A percentile compares a stretch with the other conserved stretches of the same genome.
phyloP scores from a whole-genome alignment of 108 stramenopile genomes.

The Poteriospumella lacustris region DNA sequence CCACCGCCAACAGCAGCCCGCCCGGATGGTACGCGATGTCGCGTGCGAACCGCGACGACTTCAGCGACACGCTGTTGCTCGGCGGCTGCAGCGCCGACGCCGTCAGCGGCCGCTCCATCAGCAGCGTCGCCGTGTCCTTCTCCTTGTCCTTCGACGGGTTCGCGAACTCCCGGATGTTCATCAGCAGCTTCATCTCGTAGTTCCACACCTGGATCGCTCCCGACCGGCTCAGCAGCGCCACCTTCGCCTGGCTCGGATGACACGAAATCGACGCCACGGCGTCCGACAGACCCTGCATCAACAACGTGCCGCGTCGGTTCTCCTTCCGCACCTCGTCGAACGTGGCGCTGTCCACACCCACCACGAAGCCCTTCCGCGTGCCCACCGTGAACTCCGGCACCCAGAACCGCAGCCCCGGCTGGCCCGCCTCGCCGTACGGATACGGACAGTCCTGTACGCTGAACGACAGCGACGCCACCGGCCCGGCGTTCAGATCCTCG shows the following conservation, averaged over 20 bases:
- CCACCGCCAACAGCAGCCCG: slow-evolving; percentile 23
- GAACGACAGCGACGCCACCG: slow-evolving; percentile 57
- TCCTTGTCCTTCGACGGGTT: not conserved
- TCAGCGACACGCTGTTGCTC: no score
- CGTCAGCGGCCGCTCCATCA: slow-evolving; percentile 29
- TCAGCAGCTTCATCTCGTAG: slow-evolving; percentile 29
- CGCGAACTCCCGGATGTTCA: slow-evolving; percentile 31
- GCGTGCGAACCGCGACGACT: not conserved
- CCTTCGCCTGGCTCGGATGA: slow-evolving; percentile 42
- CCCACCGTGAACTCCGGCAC: slow-evolving; percentile 58
- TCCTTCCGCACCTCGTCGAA: slow-evolving; percentile 46
- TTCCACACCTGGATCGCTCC: slow-evolving; percentile 59
- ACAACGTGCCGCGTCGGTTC: slow-evolving; percentile 40
- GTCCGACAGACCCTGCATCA: slow-evolving; percentile 48
- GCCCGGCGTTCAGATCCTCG: slow-evolving; percentile 58
- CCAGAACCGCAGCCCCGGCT: not conserved
- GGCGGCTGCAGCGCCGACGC: not conserved
- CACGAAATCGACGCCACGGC: slow-evolving; percentile 31
- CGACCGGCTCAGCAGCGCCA: slow-evolving; percentile 32
- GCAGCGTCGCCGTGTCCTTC: slow-evolving; percentile 30
- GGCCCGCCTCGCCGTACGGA: not conserved
- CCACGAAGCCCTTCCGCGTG: slow-evolving; percentile 45
- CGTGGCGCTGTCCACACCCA: slow-evolving; percentile 43
- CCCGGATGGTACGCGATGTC: not conserved
- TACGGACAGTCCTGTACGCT: slow-evolving; percentile 22